Conservation (phyloP, 169 alveolate genomes). For the Cryptosporidium bovis region DNA sequence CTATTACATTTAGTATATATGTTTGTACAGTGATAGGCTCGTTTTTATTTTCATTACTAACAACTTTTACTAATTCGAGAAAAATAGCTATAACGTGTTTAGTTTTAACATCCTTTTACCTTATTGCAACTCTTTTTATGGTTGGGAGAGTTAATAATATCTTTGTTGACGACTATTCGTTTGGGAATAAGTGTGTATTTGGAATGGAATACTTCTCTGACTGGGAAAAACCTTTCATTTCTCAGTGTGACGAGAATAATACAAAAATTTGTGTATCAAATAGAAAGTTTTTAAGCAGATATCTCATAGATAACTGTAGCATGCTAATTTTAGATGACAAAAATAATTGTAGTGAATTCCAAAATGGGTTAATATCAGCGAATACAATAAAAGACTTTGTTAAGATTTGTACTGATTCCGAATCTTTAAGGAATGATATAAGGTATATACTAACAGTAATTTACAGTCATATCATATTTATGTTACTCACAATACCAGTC, state of each 20-base stretch:
- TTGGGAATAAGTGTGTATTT: slow-evolving; percentile 40
- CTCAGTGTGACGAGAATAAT: slow-evolving; percentile 25
- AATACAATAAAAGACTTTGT: slow-evolving; percentile 2
- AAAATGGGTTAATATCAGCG: background rate
- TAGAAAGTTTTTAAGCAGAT: background rate
- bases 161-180: slow-evolving; percentile 10
- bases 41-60: slow-evolving; percentile 16
- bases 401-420: slow-evolving; percentile 20
- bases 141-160: background rate
- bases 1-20: slow-evolving; percentile 12
- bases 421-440: background rate
- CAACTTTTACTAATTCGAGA: slow-evolving; percentile 20
- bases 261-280: slow-evolving; percentile 39
- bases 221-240: slow-evolving; percentile 37
- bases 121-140: slow-evolving; percentile 7
- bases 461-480: slow-evolving; percentile 24
- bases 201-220: slow-evolving; percentile 19
- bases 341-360: slow-evolving; percentile 9
- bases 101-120: slow-evolving; percentile 8
- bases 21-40: slow-evolving; percentile 9
- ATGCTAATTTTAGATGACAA: slow-evolving; percentile 10
- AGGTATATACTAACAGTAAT: background rate
- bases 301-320: slow-evolving; percentile 23
- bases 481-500: slow-evolving; percentile 36
- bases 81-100: slow-evolving; percentile 50